A percentile compares a stretch with the other conserved stretches of the same genome.
phyloP scores from a whole-genome alignment of 2,329 filamentous ascomycete genomes.

The Pyrenophora seminiperda region DNA sequence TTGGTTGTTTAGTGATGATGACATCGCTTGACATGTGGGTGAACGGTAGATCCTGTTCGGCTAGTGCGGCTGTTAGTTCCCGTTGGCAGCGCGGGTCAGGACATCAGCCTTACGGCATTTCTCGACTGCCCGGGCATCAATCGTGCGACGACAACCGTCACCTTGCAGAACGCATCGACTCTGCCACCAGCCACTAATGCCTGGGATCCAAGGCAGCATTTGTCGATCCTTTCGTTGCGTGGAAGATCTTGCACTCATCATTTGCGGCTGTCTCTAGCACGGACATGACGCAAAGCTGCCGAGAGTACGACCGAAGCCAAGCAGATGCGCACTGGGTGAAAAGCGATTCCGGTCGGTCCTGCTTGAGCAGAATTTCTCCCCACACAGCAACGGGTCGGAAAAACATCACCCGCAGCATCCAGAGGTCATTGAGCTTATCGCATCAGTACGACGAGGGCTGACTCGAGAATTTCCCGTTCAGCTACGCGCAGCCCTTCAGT shows the following conservation, averaged over 20 bases:
- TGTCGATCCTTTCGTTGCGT: neutral
- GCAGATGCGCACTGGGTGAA: slow-evolving; percentile 4
- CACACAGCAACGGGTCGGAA: neutral
- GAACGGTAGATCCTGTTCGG: neutral
- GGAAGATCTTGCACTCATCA: neutral
- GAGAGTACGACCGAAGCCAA: slow-evolving; percentile 9
- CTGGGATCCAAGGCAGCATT: neutral
- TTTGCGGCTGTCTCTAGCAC: neutral
- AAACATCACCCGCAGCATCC: neutral
- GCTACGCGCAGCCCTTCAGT: neutral
- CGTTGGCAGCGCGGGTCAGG: slow-evolving; percentile 1
- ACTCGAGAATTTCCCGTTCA: neutral
- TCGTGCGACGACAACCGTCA: neutral
- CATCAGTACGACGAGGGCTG: neutral
- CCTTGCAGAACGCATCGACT: neutral
- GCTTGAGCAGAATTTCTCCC: slow-evolving; percentile 18
- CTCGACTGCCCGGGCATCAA: slow-evolving; percentile 9
- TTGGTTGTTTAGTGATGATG: slow-evolving; percentile 7
- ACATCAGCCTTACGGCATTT: neutral
- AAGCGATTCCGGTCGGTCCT: slow-evolving; percentile 1
- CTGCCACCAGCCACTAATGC: neutral
- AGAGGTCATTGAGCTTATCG: neutral
- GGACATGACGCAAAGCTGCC: slow-evolving; percentile 8
- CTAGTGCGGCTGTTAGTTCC: slow-evolving; percentile 8
- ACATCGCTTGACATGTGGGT: neutral